These are phyloP conservation scores for Penstemon eatonii DNA, from an alignment of 257 asterid species.

Conservation along the genomic window DNA sequence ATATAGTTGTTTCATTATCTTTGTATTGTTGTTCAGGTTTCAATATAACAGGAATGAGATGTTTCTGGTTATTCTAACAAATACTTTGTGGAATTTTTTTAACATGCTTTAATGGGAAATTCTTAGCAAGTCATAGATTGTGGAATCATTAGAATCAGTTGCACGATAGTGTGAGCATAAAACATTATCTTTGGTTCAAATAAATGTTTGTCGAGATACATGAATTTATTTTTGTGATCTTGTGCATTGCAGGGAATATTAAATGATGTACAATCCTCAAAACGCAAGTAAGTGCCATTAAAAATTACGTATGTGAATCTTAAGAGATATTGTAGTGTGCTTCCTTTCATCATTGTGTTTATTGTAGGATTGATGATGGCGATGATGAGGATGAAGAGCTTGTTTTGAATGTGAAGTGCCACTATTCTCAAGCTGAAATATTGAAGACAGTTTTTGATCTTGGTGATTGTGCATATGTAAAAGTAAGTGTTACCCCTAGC, in stretches of 20 bases:
- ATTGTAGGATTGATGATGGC: conserved; percentile 27
- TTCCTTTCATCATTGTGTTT: conserved; percentile 13
- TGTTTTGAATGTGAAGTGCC: conserved; percentile 44
- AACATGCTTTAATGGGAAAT: background rate
- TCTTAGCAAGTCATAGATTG: background rate
- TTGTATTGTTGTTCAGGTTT: too few species aligned
- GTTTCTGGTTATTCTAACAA: background rate
- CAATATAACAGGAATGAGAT: background rate
- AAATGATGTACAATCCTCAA: conserved; percentile 21
- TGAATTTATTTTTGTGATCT: conserved; percentile 8
- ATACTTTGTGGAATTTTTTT: background rate
- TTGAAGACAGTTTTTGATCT: conserved; percentile 35
- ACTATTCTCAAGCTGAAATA: conserved; percentile 47
- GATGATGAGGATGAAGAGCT: conserved; percentile 40
- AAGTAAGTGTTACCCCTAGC: conserved; percentile 33
- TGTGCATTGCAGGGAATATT: conserved; percentile 33
- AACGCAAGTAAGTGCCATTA: conserved; percentile 34
- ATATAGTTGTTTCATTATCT: too few species aligned
- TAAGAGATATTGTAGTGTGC: background rate
- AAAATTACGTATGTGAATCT: conserved; percentile 13
- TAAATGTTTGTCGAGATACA: background rate
- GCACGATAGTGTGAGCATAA: background rate
- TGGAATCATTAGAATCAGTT: background rate
- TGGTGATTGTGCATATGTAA: conserved; percentile 52
- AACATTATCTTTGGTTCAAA: background rate